A percentile compares a stretch with the other conserved stretches of the same genome.
Evolutionary conservation across 2,329 filamentous ascomycete genomes (phyloP).

Genomic region (Penicillium polonicum): DNA sequence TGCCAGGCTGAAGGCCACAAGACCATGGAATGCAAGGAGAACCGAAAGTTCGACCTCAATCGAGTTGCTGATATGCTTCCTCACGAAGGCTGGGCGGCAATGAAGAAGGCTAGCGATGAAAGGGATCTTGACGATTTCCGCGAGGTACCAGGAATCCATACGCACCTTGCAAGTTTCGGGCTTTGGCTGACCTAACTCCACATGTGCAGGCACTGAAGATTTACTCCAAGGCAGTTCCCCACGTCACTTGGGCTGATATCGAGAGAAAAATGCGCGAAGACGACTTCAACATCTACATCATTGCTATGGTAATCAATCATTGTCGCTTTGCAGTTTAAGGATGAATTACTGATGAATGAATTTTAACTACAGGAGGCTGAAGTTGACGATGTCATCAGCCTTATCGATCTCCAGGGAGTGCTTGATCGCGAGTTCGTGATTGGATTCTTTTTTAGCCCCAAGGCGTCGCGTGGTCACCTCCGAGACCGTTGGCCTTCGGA

Average conservation of each 20-base stretch:
- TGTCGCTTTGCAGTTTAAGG: not conserved
- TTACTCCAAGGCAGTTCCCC: conserved; percentile 51
- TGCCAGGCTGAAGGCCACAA: conserved; percentile 48
- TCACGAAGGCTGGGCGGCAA: conserved; percentile 51
- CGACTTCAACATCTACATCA: conserved; percentile 50
- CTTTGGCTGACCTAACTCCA: conserved; percentile 10
- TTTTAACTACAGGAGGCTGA: conserved; percentile 40
- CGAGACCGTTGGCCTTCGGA: conserved; percentile 50
- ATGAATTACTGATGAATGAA: conserved; percentile 6
- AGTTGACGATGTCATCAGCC: conserved; percentile 45
- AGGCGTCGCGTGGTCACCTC: conserved; percentile 49
- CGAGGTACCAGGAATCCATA: conserved; percentile 31
- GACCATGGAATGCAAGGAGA: conserved; percentile 46
- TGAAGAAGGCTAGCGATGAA: conserved; percentile 50
- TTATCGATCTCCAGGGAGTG: conserved; percentile 56
- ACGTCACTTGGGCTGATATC: conserved; percentile 49
- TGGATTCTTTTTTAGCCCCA: conserved; percentile 48
- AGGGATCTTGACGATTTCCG: conserved; percentile 54
- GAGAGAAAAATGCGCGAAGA: conserved; percentile 53
- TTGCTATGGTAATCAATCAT: conserved; percentile 46
- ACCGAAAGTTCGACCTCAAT: conserved; percentile 45
- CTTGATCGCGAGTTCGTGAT: conserved; percentile 52
- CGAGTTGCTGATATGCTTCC: conserved; percentile 49
- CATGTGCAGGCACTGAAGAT: conserved; percentile 45
- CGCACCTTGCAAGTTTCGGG: not conserved